A percentile compares a stretch with the other conserved stretches of the same genome.
Conservation (phyloP, 2,329 filamentous ascomycete genomes). For the Achaetomium macrosporum region DNA sequence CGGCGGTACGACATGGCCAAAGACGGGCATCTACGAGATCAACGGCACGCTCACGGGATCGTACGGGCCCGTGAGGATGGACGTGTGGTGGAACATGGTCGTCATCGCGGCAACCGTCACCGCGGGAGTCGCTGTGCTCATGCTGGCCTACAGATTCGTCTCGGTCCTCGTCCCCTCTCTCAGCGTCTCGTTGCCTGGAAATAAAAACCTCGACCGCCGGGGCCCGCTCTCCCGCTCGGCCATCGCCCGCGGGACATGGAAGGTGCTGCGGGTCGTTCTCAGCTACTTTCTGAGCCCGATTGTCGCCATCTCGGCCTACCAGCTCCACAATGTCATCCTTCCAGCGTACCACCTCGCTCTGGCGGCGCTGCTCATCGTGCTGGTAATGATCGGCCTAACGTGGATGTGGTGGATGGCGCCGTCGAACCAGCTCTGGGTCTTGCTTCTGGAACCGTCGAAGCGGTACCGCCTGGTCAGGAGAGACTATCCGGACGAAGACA, state of each 20-base stretch:
- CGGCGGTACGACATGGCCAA: background rate
- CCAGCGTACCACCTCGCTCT: background rate
- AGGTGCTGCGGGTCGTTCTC: background rate
- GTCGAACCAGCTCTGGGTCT: background rate
- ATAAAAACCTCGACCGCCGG: background rate
- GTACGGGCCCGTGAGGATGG: constrained; percentile 2
- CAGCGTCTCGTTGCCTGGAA: background rate
- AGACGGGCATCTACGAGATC: constrained; percentile 1
- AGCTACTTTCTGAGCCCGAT: constrained; percentile 1
- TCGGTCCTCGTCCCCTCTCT: background rate
- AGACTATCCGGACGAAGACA: background rate
- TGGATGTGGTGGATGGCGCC: constrained; percentile 2
- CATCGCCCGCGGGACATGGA: background rate
- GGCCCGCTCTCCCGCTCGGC: background rate
- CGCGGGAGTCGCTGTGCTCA: background rate
- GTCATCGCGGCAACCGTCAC: background rate
- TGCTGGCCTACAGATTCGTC: background rate
- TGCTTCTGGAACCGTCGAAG: background rate
- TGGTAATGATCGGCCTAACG: background rate
- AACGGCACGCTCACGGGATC: constrained; percentile 1
- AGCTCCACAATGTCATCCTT: background rate
- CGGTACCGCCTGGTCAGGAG: background rate
- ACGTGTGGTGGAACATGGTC: constrained; percentile 3
- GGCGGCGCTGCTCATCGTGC: background rate
- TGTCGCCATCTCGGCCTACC: constrained; percentile 3